A percentile compares a stretch with the other conserved stretches of the same genome.
These are phyloP conservation scores for Arabidopsis suecica DNA, from an alignment of 345 rosid species.

Conservation along the genomic window DNA sequence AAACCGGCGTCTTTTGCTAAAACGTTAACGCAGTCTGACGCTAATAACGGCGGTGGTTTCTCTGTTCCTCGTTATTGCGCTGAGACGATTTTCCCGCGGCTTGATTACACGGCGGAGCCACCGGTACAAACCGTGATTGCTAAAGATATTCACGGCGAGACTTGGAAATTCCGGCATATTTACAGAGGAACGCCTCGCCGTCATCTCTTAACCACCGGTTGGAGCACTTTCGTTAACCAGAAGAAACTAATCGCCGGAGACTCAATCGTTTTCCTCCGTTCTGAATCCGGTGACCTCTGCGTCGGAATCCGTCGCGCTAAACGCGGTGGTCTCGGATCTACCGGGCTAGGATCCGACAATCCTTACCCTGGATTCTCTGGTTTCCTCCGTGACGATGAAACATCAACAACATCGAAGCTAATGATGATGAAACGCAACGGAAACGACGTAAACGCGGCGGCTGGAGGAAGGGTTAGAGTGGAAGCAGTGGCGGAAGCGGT, in stretches of 20 bases:
- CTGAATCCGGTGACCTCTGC: constrained; percentile 80
- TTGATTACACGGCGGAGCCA: constrained; percentile 85
- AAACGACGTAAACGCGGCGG: constrained; percentile 42
- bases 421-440: constrained; percentile 47
- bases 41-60: constrained; percentile 98
- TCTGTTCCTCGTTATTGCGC: constrained; percentile 98
- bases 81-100: constrained; percentile 85
- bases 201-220: constrained; percentile 91
- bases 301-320: constrained; percentile 86
- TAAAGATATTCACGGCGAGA: constrained; percentile 89
- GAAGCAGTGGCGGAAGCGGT: constrained; percentile 82
- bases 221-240: constrained; percentile 95
- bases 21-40: constrained; percentile 94
- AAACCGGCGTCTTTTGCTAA: constrained; percentile 92
- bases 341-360: constrained; percentile 17
- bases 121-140: constrained; percentile 91
- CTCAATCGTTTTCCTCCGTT: constrained; percentile 84
- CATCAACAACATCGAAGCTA: constrained; percentile 5
- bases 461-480: constrained; percentile 52
- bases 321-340: constrained; percentile 56
- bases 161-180: constrained; percentile 93
- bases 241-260: constrained; percentile 95
- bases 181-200: constrained; percentile 96
- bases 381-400: constrained; percentile 61
- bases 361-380: constrained; percentile 61